Conservation (phyloP, 345 rosid genomes). For the Eucalyptus dawsonii region DNA sequence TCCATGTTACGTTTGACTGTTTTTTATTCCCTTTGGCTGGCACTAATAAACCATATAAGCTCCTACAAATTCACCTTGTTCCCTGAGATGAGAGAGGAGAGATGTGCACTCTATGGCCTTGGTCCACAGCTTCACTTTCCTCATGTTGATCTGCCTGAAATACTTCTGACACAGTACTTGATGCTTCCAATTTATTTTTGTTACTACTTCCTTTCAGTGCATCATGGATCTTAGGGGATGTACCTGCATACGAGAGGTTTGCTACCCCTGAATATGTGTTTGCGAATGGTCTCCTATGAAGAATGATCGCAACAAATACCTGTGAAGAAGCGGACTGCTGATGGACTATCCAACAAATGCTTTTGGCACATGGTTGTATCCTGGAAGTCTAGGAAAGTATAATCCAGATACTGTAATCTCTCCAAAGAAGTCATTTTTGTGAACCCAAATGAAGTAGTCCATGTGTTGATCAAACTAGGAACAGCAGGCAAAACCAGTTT, state of each 20-base stretch:
- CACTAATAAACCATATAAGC: neutral
- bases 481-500: constrained; percentile 39
- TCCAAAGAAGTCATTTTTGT: constrained; percentile 20
- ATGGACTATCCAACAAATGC: neutral
- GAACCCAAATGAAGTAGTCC: constrained; percentile 43
- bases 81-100: neutral
- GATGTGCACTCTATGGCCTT: neutral
- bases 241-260: neutral
- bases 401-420: constrained; percentile 9
- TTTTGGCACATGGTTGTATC: constrained; percentile 43
- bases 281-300: neutral
- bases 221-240: neutral
- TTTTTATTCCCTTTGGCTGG: neutral
- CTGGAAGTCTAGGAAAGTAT: constrained; percentile 33
- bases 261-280: neutral
- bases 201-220: neutral
- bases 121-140: neutral
- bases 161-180: constrained; percentile 2
- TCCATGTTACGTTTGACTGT: neutral
- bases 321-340: neutral
- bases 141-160: neutral
- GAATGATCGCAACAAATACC: neutral
- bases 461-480: constrained; percentile 13
- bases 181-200: neutral
- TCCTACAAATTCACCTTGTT: neutral